Base-by-base conservation (phyloP, 768 basidiomycete genomes). In the Panaeolus cyanescens region DNA sequence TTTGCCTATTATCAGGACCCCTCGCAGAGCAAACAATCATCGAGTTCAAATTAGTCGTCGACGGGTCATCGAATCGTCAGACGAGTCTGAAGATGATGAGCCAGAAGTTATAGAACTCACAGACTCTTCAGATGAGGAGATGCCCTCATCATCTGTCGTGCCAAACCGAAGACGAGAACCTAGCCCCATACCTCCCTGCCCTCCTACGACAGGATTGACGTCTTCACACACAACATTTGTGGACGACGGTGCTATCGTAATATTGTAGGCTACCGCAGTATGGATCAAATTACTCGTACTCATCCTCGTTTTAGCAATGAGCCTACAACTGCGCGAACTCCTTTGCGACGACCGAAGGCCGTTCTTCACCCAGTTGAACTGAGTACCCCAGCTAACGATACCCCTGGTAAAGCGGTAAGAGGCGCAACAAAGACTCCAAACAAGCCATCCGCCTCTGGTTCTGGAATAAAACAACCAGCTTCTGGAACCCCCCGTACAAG, bases 251-350 rank as follows among this genome's bases (percentile, higher is more conserved):
- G 67, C 71, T 39, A 71, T 74, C 28, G 68, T 78, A 32, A 61
- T 74, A 32, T 68, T 76, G 78, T 78, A 58, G 55, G 73, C 64
- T 34, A 4, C 7, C 50, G 40, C 22, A n/a, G 20, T 53, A 42
- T 13, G 9, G 19, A 4, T 8, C 19, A 58, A 9, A 36, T 50
- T 39, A 17, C 50, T 58, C 17, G 42, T 45, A 39, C 32, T 64
- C 28, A 58, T 28, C 32, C 12, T 28, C 5, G 20, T 32, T 3
- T n/a, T 25, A 78, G 79, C 32, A 73, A 88, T 63, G 86, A 87
- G 60, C 83, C 85, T 7, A 81, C 70, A 56, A 75, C 74, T 54
- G 77, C 81, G 13, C 77, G 76, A 30, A 85, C 76, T 65, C 86
- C 84, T 4, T 62, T 83, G 31, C 77, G 58, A 17, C 36, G 62